Evolutionary conservation across 2,329 filamentous ascomycete species (phyloP).

Genomic region (Microsporum audouinii): DNA sequence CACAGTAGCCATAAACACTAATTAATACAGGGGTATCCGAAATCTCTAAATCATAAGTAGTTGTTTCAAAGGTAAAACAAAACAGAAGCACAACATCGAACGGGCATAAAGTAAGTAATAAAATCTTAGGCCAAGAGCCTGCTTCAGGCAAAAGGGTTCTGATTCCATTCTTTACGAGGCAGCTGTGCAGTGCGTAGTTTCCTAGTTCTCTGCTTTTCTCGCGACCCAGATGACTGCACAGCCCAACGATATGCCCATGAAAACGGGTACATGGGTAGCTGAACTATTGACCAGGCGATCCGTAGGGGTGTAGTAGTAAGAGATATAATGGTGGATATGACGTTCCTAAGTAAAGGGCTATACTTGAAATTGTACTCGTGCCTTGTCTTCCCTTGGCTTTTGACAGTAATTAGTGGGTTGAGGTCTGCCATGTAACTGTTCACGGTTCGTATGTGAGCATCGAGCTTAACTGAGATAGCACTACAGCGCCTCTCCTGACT

Average conservation of each 20-base stretch:
- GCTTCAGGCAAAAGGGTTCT: not conserved
- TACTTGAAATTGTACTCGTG: not conserved
- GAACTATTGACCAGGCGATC: not conserved
- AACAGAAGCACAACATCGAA: not conserved
- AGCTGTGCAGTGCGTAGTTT: not conserved
- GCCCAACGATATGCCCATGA: not conserved
- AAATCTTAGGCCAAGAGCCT: not conserved
- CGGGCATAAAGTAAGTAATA: not conserved
- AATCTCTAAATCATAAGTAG: not conserved
- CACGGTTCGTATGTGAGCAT: conserved; percentile 66
- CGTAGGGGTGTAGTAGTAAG: not conserved
- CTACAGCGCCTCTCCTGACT: conserved; percentile 84
- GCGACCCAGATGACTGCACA: not conserved
- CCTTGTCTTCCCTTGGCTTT: not conserved
- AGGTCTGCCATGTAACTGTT: conserved; percentile 65
- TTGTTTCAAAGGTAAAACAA: not conserved
- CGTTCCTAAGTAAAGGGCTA: not conserved
- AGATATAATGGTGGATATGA: not conserved
- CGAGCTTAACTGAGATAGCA: conserved; percentile 49
- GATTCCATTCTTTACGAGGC: not conserved
- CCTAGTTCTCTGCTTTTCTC: not conserved
- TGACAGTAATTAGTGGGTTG: conserved; percentile 54
- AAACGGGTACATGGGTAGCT: not conserved
- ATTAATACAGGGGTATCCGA: not conserved
- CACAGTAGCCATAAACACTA: not conserved